Conservation (phyloP, 768 basidiomycete genomes). For the Suillus fuscotomentosus region DNA sequence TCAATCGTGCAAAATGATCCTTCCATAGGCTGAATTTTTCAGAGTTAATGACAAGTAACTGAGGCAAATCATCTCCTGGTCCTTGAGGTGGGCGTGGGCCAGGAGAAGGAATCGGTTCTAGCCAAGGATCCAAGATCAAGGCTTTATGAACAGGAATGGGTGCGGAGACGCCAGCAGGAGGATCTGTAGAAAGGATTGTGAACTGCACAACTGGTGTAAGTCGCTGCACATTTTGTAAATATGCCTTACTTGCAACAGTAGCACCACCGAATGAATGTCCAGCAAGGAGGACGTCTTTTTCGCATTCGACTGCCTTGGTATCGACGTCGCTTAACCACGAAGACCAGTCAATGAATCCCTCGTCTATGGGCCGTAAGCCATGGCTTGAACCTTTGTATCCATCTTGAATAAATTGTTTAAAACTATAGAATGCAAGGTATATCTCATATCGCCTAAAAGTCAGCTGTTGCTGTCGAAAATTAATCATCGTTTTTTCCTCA, state of each 20-base stretch:
- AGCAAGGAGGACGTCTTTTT: slow-evolving; percentile 37
- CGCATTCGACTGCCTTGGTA: slow-evolving; percentile 29
- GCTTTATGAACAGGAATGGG: slow-evolving; percentile 55
- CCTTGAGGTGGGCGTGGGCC: slow-evolving; percentile 37
- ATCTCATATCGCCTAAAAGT: slow-evolving; percentile 69
- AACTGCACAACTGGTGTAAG: slow-evolving; percentile 35
- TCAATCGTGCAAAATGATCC: slow-evolving; percentile 62
- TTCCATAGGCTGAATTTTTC: slow-evolving; percentile 80
- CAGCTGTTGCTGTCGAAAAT: slow-evolving; percentile 69
- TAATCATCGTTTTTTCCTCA: slow-evolving; percentile 31
- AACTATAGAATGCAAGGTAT: slow-evolving; percentile 57
- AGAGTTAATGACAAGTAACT: slow-evolving; percentile 70
- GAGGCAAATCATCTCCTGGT: slow-evolving; percentile 25
- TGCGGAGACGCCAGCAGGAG: slow-evolving; percentile 36
- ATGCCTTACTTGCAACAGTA: slow-evolving; percentile 40
- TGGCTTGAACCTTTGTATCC: slow-evolving; percentile 20
- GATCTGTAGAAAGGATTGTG: slow-evolving; percentile 51
- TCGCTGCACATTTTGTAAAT: background rate
- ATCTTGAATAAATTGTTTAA: slow-evolving; percentile 49
- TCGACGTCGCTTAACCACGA: slow-evolving; percentile 39
- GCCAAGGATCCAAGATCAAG: slow-evolving; percentile 80
- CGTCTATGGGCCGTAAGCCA: slow-evolving; percentile 40
- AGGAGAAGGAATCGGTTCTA: slow-evolving; percentile 69
- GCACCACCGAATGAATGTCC: slow-evolving; percentile 62
- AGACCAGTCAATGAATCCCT: slow-evolving; percentile 31